Evolutionary conservation across 2,329 filamentous ascomycete genomes (phyloP).

Genomic region (Calycina marina): DNA sequence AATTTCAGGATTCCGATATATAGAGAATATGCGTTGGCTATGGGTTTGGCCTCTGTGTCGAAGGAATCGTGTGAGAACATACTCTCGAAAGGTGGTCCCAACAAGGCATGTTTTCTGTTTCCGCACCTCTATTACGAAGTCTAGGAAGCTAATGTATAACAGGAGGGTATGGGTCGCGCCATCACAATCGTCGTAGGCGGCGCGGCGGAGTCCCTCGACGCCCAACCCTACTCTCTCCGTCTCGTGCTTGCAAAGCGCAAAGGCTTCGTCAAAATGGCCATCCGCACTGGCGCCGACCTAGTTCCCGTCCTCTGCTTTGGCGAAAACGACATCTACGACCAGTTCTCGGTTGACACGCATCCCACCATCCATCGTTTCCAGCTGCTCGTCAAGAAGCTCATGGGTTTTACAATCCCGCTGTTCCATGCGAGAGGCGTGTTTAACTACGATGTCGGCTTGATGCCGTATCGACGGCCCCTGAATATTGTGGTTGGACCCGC

Average conservation of each 20-base stretch:
- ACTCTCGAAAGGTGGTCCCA: constrained; percentile 61
- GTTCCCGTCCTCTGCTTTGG: constrained; percentile 88
- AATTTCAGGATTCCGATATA: constrained; percentile 94
- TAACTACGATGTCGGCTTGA: constrained; percentile 92
- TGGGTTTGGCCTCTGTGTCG: constrained; percentile 80
- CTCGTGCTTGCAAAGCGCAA: constrained; percentile 74
- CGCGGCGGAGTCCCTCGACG: constrained; percentile 81
- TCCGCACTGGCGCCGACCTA: constrained; percentile 82
- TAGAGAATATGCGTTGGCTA: constrained; percentile 79
- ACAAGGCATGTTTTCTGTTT: constrained; percentile 28
- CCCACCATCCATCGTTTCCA: constrained; percentile 70
- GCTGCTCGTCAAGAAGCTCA: constrained; percentile 66
- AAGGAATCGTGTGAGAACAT: constrained; percentile 85
- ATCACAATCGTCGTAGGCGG: constrained; percentile 94
- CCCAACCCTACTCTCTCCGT: constrained; percentile 60
- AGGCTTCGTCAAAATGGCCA: constrained; percentile 86
- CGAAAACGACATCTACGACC: constrained; percentile 92
- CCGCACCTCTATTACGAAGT: neutral
- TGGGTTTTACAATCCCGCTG: constrained; percentile 86
- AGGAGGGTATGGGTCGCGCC: constrained; percentile 79
- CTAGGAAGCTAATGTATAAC: constrained; percentile 9
- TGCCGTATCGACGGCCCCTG: constrained; percentile 80
- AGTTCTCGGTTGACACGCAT: constrained; percentile 63
- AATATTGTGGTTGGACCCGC: constrained; percentile 83
- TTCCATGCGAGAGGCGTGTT: constrained; percentile 87